Evolutionary conservation across 1,284 basidiomycete genomes (phyloP).

Genomic region (Tausonia pullulans): DNA sequence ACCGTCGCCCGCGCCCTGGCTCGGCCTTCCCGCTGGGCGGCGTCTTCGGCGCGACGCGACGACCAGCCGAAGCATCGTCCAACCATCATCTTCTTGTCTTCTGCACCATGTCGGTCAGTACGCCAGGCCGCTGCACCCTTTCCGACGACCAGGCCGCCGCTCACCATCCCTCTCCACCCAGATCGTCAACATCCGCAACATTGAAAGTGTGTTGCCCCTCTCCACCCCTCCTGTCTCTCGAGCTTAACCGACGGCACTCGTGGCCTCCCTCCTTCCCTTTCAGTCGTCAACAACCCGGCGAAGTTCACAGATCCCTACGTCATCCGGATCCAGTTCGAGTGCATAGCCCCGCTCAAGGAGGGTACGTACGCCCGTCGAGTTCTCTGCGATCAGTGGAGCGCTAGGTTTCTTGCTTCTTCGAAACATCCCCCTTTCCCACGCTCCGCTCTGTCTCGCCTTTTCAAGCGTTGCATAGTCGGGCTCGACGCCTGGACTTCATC

Average conservation of each 20-base stretch:
- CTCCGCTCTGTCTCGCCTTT: not conserved
- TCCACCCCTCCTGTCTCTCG: not conserved
- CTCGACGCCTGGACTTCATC: not conserved
- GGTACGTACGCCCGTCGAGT: slow-evolving; percentile 41
- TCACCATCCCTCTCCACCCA: not conserved
- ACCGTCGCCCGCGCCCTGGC: no score
- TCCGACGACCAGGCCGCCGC: not conserved
- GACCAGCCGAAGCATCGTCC: not conserved
- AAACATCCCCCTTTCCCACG: not conserved
- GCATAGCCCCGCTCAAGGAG: slow-evolving; percentile 82
- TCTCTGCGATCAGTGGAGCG: not conserved
- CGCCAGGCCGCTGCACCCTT: no score
- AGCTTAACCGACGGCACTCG: not conserved
- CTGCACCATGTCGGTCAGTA: slow-evolving; percentile 5
- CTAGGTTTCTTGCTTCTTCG: not conserved
- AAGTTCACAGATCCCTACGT: slow-evolving; percentile 81
- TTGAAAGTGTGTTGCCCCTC: slow-evolving; percentile 31
- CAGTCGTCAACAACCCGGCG: slow-evolving; percentile 82
- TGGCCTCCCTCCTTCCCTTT: not conserved
- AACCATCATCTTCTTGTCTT: not conserved
- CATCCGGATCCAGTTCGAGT: slow-evolving; percentile 96
- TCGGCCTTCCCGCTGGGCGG: not conserved
- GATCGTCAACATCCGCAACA: slow-evolving; percentile 38
- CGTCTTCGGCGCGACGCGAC: not conserved
- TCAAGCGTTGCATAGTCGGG: no score